Evolutionary conservation across 306 rosid species (phyloP).

Genomic region (Canavalia gladiata): DNA sequence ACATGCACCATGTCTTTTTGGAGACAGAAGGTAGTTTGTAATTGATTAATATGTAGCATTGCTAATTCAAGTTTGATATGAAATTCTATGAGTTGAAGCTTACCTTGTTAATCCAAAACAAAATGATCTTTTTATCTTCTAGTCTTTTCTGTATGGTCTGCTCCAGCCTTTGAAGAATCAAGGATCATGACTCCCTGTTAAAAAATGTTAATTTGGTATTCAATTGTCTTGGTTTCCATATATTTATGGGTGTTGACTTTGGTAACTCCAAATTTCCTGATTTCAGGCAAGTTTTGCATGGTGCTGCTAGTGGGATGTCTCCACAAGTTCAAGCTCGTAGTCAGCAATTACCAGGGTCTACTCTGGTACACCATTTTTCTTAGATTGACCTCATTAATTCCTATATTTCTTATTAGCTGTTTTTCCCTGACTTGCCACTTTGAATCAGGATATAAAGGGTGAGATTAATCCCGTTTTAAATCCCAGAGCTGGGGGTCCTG

Average conservation of each 20-base stretch:
- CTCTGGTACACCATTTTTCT: constrained; percentile 66
- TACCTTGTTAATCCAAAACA: constrained; percentile 5
- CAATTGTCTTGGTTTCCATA: constrained; percentile 28
- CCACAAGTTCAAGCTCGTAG: constrained; percentile 92
- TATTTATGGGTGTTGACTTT: constrained; percentile 46
- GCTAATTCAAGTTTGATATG: constrained; percentile 30
- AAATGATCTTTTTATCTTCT: neutral
- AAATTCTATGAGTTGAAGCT: constrained; percentile 16
- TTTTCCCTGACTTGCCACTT: constrained; percentile 50
- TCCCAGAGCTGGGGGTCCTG: constrained; percentile 93
- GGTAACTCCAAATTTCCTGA: constrained; percentile 36
- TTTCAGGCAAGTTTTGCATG: constrained; percentile 95
- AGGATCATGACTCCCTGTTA: neutral
- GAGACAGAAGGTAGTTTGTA: constrained; percentile 13
- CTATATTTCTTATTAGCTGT: constrained; percentile 34
- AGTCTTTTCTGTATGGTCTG: constrained; percentile 15
- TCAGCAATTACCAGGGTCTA: constrained; percentile 90
- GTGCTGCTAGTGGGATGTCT: constrained; percentile 87
- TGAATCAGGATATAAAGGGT: constrained; percentile 86
- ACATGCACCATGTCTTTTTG: neutral
- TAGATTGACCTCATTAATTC: constrained; percentile 39
- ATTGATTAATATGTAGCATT: constrained; percentile 20
- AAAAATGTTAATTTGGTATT: constrained; percentile 4
- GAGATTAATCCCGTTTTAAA: constrained; percentile 88
- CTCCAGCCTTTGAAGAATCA: constrained; percentile 38